Evolutionary conservation across 345 rosid species (phyloP).

Genomic region (Brassica incana): DNA sequence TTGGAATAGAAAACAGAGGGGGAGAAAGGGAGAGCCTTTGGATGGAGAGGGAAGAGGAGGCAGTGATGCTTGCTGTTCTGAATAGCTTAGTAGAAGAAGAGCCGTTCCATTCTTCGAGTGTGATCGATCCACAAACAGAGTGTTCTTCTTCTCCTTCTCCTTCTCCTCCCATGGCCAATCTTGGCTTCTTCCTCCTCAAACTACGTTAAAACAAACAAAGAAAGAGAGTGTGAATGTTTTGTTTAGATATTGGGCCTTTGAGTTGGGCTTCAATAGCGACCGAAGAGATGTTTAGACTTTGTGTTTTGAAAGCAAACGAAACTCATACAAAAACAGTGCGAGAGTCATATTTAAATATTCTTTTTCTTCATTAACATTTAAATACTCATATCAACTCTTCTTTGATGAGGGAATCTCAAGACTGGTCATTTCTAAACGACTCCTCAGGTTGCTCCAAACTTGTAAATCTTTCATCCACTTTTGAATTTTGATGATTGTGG

Average conservation of each 20-base stretch:
- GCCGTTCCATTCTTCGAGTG: conserved; percentile 81
- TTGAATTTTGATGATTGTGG: neutral
- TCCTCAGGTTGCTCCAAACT: neutral
- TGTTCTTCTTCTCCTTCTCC: conserved; percentile 12
- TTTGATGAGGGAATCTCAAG: conserved; percentile 18
- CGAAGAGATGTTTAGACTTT: no score
- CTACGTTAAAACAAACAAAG: no score
- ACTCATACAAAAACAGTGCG: neutral
- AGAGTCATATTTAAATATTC: neutral
- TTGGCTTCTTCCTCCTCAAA: neutral
- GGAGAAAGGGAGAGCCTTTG: conserved; percentile 46
- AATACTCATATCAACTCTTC: neutral
- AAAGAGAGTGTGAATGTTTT: neutral
- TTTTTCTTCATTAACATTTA: neutral
- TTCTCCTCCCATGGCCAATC: conserved; percentile 14
- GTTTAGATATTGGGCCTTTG: neutral
- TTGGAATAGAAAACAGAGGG: neutral
- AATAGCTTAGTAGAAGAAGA: conserved; percentile 72
- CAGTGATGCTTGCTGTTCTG: conserved; percentile 63
- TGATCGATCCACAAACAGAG: conserved; percentile 25
- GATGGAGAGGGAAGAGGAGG: conserved; percentile 59
- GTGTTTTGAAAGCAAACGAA: no score
- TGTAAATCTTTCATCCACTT: neutral
- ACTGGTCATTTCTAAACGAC: conserved; percentile 24
- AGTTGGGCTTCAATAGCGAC: neutral